A percentile compares a stretch with the other conserved stretches of the same genome.
phyloP scores from a whole-genome alignment of 768 basidiomycete genomes.

The Tylopilus sp. region DNA sequence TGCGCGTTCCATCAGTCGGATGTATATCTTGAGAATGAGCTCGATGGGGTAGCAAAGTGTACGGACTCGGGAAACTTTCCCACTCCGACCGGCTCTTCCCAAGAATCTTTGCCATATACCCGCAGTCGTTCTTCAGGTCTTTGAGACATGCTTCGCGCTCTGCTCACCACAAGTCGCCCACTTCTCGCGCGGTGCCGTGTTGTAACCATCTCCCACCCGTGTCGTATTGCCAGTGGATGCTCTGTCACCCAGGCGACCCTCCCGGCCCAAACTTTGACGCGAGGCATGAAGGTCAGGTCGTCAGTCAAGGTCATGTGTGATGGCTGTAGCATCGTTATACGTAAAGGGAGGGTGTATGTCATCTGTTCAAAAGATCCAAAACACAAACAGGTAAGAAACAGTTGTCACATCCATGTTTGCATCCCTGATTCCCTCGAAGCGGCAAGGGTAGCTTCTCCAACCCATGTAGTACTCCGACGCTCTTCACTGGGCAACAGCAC shows the following conservation, averaged over 20 bases:
- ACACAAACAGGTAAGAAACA: conserved; percentile 82
- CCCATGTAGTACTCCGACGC: not conserved
- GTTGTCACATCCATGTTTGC: not conserved
- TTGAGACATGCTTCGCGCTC: conserved; percentile 48
- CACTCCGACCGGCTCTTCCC: no score
- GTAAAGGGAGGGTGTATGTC: conserved; percentile 90
- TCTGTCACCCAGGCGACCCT: conserved; percentile 2
- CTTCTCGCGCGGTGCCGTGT: conserved; percentile 51
- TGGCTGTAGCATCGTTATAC: conserved; percentile 81
- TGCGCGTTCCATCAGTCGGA: conserved; percentile 7
- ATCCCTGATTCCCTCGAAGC: conserved; percentile 38
- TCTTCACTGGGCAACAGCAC: not conserved
- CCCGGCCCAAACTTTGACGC: conserved; percentile 38
- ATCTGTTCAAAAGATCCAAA: conserved; percentile 93
- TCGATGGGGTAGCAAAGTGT: no score
- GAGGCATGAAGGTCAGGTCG: conserved; percentile 95
- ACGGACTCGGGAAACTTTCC: no score
- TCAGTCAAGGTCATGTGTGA: conserved; percentile 95
- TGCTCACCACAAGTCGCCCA: conserved; percentile 61
- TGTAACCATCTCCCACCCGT: conserved; percentile 32
- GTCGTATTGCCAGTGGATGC: conserved; percentile 32
- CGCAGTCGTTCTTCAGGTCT: not conserved
- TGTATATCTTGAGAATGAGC: no score
- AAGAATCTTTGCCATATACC: no score
- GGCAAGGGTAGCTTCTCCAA: conserved; percentile 52